phyloP scores from a whole-genome alignment of 2,329 filamentous ascomycete genomes.

The Apiospora koreana region DNA sequence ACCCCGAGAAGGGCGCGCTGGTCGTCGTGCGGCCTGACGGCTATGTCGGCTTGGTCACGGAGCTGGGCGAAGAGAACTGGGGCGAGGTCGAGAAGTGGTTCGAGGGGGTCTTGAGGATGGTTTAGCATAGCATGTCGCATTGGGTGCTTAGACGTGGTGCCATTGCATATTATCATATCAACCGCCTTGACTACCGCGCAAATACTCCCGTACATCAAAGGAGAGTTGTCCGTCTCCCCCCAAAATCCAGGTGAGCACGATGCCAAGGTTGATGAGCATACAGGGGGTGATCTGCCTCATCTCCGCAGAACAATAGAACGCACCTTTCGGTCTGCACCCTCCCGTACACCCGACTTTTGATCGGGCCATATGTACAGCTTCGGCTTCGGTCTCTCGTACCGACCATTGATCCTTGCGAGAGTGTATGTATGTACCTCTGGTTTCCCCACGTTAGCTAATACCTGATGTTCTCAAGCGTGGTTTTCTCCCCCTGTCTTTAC shows the following conservation, averaged over 20 bases:
- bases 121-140: neutral
- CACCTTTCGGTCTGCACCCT: neutral
- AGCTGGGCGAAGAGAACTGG: conserved; percentile 34
- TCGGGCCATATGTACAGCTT: too few species aligned
- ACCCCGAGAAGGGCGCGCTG: conserved; percentile 54
- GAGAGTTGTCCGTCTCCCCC: too few species aligned
- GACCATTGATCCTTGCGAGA: neutral
- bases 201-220: too few species aligned
- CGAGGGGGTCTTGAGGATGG: conserved; percentile 17
- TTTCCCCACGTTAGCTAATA: neutral
- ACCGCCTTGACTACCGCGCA: too few species aligned
- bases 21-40: conserved; percentile 68
- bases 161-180: neutral
- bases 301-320: neutral
- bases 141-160: neutral
- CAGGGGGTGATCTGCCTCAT: neutral
- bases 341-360: neutral
- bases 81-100: conserved; percentile 25
- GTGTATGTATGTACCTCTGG: neutral
- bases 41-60: conserved; percentile 52
- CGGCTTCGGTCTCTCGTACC: neutral
- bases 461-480: neutral
- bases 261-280: neutral
- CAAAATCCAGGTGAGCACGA: too few species aligned
- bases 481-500: neutral